These are phyloP conservation scores for Leishmania tropica DNA, from an alignment of 208 protist genomes.

Conservation along the genomic window DNA sequence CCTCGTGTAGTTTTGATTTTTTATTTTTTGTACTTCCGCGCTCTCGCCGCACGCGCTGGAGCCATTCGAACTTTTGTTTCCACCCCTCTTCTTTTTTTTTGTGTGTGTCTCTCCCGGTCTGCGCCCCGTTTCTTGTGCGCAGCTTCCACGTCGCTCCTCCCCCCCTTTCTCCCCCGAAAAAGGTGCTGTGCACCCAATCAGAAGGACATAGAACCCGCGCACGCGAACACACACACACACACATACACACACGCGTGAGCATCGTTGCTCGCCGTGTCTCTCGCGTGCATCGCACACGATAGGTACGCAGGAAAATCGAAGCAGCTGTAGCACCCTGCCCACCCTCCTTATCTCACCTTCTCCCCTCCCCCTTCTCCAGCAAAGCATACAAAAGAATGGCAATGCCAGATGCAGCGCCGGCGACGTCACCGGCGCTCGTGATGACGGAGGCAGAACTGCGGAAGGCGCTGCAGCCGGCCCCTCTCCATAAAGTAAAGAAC, in stretches of 20 bases:
- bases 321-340: not conserved
- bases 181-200: not conserved
- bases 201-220: not conserved
- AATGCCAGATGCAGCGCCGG: not conserved
- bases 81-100: not conserved
- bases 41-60: not conserved
- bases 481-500: slow-evolving; percentile 55
- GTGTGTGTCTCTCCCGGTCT: not conserved
- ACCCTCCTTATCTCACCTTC: not conserved
- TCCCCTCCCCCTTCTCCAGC: not conserved
- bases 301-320: not conserved
- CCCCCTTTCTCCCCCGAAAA: not conserved
- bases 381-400: not conserved
- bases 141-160: not conserved
- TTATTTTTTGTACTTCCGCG: not conserved
- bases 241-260: not conserved
- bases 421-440: not conserved
- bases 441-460: slow-evolving; percentile 43
- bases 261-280: not conserved
- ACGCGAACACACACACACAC: not conserved
- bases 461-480: slow-evolving; percentile 24
- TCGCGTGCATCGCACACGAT: not conserved
- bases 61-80: not conserved
- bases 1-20: not conserved
- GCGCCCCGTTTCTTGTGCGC: too few species aligned